Evolutionary conservation across 345 rosid species (phyloP), one percentile per base, ranked within the genome.

Genomic region (Salix exigua): DNA sequence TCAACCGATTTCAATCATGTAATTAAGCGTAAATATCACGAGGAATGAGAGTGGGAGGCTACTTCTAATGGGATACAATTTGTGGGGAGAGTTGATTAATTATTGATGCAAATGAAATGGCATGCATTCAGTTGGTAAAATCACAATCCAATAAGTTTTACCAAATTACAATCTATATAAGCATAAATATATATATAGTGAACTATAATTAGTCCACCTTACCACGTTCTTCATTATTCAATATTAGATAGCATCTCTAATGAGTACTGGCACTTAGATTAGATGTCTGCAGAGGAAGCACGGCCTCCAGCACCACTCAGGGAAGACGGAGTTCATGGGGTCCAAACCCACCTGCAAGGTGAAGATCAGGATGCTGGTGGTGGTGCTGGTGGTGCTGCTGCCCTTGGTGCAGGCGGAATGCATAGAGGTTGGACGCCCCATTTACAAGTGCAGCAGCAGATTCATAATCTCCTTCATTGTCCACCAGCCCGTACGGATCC

Each of bases 271-370:
- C 61, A 42, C n/a, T 50, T 40, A 6, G 37, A 44, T 69, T 28
- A 5, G 66, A 67, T 1, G 66, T 16, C 65, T 38, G 19, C 5
- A 31, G 53, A 7, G 25, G 28, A 25, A 51, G 16, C 13, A 13
- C 2, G 6, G 30, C 28, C 44, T 30, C 62, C 9, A 19, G 25
- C 11, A 50, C 64, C 28, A 30, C 68, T 85, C 74, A 87, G 67
- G 82, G 83, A 80, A 85, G 90, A 48, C 81, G 82, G 4, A 85
- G 83, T 72, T 82, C 83, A 68, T 72, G 79, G 70, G 69, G 21
- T 16, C 77, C 87, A 26, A 75, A 82, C 17, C 77, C 77, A 35
- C 75, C 83, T 9, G 63, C 86, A 48, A 76, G 79, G 61, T 74
- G 82, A 73, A 78, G 51, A 37, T 9, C 38, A 40, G 75, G 72